Evolutionary conservation across 2,329 filamentous ascomycete genomes (phyloP).

Genomic region (Talaromyces verruculosus): DNA sequence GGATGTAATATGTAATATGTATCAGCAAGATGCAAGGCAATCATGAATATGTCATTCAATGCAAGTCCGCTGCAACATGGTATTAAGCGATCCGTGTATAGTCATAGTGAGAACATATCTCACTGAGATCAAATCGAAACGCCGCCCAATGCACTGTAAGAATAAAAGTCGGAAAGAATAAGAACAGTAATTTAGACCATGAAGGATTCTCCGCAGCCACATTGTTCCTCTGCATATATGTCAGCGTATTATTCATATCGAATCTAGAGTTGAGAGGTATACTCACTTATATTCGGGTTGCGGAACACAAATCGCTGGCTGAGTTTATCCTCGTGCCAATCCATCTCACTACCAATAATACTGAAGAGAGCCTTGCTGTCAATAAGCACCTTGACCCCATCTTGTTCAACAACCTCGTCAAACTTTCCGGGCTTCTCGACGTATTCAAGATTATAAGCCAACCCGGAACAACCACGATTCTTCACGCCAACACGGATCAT

Average conservation of each 20-base stretch:
- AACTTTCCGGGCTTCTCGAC: conserved; percentile 86
- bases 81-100: conserved; percentile 3
- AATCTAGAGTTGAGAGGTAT: neutral
- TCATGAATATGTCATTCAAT: neutral
- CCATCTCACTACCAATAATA: conserved; percentile 98
- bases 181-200: conserved; percentile 59
- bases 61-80: neutral
- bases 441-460: conserved; percentile 92
- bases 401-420: conserved; percentile 91
- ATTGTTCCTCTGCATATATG: conserved; percentile 75
- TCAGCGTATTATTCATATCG: conserved; percentile 1
- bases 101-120: neutral
- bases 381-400: conserved; percentile 91
- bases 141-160: conserved; percentile 38
- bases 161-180: conserved; percentile 25
- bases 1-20: conserved; percentile 3
- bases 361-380: conserved; percentile 97
- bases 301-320: conserved; percentile 89
- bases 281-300: conserved; percentile 98
- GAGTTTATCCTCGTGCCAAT: conserved; percentile 95
- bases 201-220: conserved; percentile 94
- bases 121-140: conserved; percentile 26
- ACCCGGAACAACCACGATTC: conserved; percentile 88
- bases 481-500: conserved; percentile 91
- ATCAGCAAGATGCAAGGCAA: neutral